A percentile compares a stretch with the other conserved stretches of the same genome.
Evolutionary conservation across 2,329 filamentous ascomycete species (phyloP).

Genomic region (Fusarium subglutinans): DNA sequence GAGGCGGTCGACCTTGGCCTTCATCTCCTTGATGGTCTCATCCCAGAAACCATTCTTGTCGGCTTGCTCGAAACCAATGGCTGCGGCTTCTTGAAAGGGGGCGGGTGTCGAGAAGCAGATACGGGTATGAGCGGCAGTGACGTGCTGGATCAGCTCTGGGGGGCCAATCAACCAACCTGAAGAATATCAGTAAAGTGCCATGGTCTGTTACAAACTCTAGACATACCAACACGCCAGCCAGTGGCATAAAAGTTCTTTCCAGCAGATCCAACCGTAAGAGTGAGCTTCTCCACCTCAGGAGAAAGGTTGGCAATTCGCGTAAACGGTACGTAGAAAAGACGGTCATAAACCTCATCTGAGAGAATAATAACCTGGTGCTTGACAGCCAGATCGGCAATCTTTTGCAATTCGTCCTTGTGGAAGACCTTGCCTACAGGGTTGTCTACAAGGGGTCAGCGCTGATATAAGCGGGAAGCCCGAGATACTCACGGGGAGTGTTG

Average conservation of each 20-base stretch:
- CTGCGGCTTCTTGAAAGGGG: constrained; percentile 92
- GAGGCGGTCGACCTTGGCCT: constrained; percentile 86
- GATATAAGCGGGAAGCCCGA: background rate
- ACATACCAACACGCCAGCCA: constrained; percentile 84
- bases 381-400: constrained; percentile 87
- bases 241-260: constrained; percentile 99
- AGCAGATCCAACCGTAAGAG: constrained; percentile 92
- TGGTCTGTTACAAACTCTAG: background rate
- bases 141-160: constrained; percentile 87
- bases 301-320: constrained; percentile 91
- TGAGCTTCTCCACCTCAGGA: constrained; percentile 86
- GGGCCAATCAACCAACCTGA: constrained; percentile 89
- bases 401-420: constrained; percentile 81
- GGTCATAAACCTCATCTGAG: constrained; percentile 93
- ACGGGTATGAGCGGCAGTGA: constrained; percentile 89
- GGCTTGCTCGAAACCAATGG: constrained; percentile 92
- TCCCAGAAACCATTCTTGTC: constrained; percentile 90
- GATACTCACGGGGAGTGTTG: constrained; percentile 70
- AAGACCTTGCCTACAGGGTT: constrained; percentile 98
- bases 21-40: constrained; percentile 84
- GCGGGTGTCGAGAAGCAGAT: constrained; percentile 97
- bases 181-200: background rate
- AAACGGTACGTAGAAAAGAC: constrained; percentile 94
- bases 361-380: constrained; percentile 95
- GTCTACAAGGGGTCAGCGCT: constrained; percentile 57